Evolutionary conservation across 169 alveolate species (phyloP).

Genomic region (Plasmodium vivax): DNA sequence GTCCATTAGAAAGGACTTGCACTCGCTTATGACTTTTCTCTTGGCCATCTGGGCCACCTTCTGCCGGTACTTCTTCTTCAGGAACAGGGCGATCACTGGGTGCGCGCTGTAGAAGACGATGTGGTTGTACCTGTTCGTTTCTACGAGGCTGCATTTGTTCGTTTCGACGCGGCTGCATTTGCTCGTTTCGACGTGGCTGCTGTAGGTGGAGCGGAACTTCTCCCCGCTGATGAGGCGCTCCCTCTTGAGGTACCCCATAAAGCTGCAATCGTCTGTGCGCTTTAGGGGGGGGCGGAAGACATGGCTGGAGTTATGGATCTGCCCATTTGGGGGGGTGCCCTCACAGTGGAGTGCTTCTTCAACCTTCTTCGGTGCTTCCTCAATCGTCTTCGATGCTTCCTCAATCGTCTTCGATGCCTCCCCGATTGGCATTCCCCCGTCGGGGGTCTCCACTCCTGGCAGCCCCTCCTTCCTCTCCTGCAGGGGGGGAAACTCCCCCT

Average conservation of each 20-base stretch:
- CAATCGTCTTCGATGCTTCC: not conserved
- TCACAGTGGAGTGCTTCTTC: not conserved
- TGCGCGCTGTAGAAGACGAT: conserved; percentile 32
- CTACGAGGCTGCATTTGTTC: not conserved
- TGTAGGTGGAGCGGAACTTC: not conserved
- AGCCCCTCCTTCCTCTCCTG: not conserved
- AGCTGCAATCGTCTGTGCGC: not conserved
- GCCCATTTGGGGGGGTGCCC: not conserved
- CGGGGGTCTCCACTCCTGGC: not conserved
- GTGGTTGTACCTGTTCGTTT: conserved; percentile 25
- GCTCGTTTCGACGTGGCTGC: not conserved
- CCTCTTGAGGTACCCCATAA: conserved; percentile 5
- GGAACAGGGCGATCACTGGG: conserved; percentile 32
- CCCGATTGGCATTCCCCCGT: not conserved
- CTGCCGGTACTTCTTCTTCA: conserved; percentile 18
- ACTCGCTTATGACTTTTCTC: not conserved
- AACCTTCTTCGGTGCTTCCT: too few relatives aligned
- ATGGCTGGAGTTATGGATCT: not conserved
- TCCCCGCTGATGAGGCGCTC: conserved; percentile 6
- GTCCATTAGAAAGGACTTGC: conserved; percentile 10
- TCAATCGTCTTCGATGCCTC: not conserved
- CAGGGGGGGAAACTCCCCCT: not conserved
- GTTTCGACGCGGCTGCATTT: conserved; percentile 2
- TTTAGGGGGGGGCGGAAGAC: not conserved
- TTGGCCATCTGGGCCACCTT: not conserved